Percentiles rank a stretch among this genome's conserved stretches.
phyloP scores from a whole-genome alignment of 2,329 filamentous ascomycete genomes.

The Fusarium succisae region DNA sequence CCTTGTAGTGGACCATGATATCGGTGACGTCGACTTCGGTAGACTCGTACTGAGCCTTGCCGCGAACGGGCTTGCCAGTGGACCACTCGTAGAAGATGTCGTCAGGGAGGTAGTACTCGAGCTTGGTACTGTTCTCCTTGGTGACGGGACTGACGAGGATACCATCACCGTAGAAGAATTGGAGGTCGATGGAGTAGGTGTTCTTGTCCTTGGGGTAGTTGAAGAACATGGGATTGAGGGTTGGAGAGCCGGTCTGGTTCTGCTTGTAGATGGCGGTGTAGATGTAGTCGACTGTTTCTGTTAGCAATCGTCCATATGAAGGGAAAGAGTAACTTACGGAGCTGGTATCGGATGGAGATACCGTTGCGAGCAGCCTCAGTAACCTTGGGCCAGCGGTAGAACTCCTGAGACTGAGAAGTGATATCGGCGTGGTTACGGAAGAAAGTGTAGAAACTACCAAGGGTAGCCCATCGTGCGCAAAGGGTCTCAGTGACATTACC shows the following conservation, averaged over 20 bases:
- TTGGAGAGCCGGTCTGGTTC: slow-evolving; percentile 67
- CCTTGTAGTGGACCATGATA: slow-evolving; percentile 73
- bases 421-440: slow-evolving; percentile 72
- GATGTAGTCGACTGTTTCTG: slow-evolving; percentile 69
- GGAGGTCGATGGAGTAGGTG: slow-evolving; percentile 56
- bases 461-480: slow-evolving; percentile 65
- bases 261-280: slow-evolving; percentile 76
- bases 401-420: slow-evolving; percentile 62
- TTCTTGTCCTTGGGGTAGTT: slow-evolving; percentile 64
- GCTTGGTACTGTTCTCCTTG: slow-evolving; percentile 52
- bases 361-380: slow-evolving; percentile 70
- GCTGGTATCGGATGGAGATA: slow-evolving; percentile 73
- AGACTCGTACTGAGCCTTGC: slow-evolving; percentile 37
- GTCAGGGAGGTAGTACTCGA: slow-evolving; percentile 58
- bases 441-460: slow-evolving; percentile 74
- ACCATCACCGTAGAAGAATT: slow-evolving; percentile 59
- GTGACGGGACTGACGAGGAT: slow-evolving; percentile 59
- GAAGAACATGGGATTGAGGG: slow-evolving; percentile 77
- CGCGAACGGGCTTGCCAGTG: slow-evolving; percentile 56
- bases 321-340: slow-evolving; percentile 48
- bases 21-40: slow-evolving; percentile 53
- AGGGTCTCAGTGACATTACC: slow-evolving; percentile 56
- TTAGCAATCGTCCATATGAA: background rate
- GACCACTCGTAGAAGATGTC: slow-evolving; percentile 61
- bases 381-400: slow-evolving; percentile 72